Evolutionary conservation across 768 basidiomycete species (phyloP), one percentile per base, ranked within the genome.

Genomic region (Ramaria sp.): DNA sequence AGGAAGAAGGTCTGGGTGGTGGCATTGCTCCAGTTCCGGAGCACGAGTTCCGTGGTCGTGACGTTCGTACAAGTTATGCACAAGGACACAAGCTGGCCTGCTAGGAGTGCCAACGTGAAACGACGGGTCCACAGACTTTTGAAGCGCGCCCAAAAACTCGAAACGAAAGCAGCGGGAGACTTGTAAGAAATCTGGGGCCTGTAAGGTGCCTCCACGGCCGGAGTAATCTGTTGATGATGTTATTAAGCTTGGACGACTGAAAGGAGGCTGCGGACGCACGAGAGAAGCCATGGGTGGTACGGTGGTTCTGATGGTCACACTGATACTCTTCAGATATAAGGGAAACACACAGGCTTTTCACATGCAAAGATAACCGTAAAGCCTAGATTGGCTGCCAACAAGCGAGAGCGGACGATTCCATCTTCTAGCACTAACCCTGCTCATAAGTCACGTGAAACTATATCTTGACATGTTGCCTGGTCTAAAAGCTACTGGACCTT

Each of bases 61-160:
- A 91, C 83, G 62, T 84, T 92, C 51, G 89, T 93, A 66, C 85
- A 88, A 13, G 88, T 91, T 55, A 93, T 92, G 65, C 90, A 92
- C 50, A 92, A 64, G 49, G 89, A 90, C 32, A 91, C 82, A 28
- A 91, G 65, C 66, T 93, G 90, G 12, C 90, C 90, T 3, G 85
- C 81, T 25, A 90, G 51, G 34, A 92, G 65, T 20, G 83, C 78
- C 28, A 86, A 70, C 8, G 78, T 64, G 66, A 92, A 90, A 10
- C 81, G 78, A 52, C 71, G 74, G 8, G 88, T 89, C 86, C 88
- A 92, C 3, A 91, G 60, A 62, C 87, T 88, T 61, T 66, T 75
- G 73, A 85, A 85, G 36, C 88, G 76, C 12, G 67, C 68, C 60
- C 71, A 74, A 38, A 81, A 62, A 59, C 83, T 89, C 34, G 28